Conservation (phyloP, 2,329 filamentous ascomycete species). For the Metarhizium album region DNA sequence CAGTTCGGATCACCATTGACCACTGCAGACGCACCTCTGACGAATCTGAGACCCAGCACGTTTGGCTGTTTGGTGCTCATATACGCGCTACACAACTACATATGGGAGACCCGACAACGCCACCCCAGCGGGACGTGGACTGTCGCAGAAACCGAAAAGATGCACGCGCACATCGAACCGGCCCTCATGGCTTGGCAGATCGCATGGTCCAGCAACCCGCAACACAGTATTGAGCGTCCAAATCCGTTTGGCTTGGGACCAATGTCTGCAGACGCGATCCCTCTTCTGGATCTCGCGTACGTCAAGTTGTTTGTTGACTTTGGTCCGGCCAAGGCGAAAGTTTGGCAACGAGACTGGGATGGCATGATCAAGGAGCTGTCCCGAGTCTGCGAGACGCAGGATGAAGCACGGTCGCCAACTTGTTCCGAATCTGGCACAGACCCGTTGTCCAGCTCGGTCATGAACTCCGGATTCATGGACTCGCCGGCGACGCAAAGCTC, state of each 20-base stretch:
- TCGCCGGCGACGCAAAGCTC: constrained; percentile 40
- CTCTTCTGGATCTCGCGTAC: constrained; percentile 82
- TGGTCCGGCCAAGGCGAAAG: constrained; percentile 82
- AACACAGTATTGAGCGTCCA: constrained; percentile 73
- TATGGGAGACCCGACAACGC: constrained; percentile 90
- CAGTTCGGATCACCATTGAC: not conserved
- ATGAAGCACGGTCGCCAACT: constrained; percentile 52
- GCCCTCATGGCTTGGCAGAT: constrained; percentile 89
- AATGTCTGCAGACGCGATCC: constrained; percentile 81
- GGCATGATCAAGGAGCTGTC: constrained; percentile 82
- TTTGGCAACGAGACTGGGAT: constrained; percentile 91
- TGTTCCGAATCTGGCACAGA: constrained; percentile 36
- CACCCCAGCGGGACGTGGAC: constrained; percentile 88
- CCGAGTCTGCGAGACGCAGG: constrained; percentile 62
- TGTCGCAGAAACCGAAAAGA: constrained; percentile 82
- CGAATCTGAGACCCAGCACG: constrained; percentile 69
- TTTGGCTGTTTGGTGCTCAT: constrained; percentile 89
- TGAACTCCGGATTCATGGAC: constrained; percentile 37
- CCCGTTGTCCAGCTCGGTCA: constrained; percentile 34
- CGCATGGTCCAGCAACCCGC: constrained; percentile 79
- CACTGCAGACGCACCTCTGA: constrained; percentile 36
- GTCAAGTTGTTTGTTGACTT: constrained; percentile 88
- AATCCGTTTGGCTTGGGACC: constrained; percentile 76
- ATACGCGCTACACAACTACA: constrained; percentile 92
- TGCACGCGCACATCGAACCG: constrained; percentile 92